Base-by-base conservation (phyloP, 805 yeast genomes). In the Sugiyamaella smithiae region DNA sequence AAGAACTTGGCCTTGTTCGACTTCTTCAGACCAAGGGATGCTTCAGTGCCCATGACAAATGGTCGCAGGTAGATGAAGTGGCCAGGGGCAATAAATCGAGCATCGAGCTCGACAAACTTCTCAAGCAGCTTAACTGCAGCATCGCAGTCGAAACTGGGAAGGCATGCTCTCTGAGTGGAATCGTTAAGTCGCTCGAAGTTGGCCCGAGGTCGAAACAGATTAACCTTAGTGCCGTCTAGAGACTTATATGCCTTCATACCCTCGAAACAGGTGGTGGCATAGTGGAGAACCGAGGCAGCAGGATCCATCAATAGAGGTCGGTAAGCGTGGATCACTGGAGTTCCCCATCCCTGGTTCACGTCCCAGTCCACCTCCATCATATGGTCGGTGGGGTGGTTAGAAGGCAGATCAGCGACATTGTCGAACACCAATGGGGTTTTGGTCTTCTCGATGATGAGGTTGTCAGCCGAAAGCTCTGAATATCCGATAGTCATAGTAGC, bases 181-280 rank as follows among this genome's bases (percentile, higher is more conserved):
- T 62, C 60, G 62, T 74, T 74, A 73, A 76, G 69, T 61, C 81
- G 71, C 40, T 57, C 67, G 72, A 76, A 73, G 63, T 76, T 76
- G 60, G 68, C 72, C 55, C 69, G 65, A 19, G 76, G 71, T 58
- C 81, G 65, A 65, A 76, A 76, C 23, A 63, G 36, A 7, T 54
- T 31, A 17, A 60, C 55, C 14, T 40, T 24, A 43, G 48, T 36
- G 23, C 60, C 60, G 41, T 53, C 54, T 22, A 24, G 33, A 25
- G 53, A 45, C 33, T 47, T 70, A 74, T 86, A 87, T 9, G 95
- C 95, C 72, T 87, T 87, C 71, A 87, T 72, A 57, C 96, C 96
- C 71, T 87, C 96, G 57, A 87, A 87, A 44, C 85, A 74, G 65
- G 85, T 90, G 58, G 85, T 85, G 8, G 88, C 85, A 59, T 87